These are phyloP conservation scores for Phoma sp. DNA, from an alignment of 2,329 filamentous ascomycete genomes.

Conservation along the genomic window DNA sequence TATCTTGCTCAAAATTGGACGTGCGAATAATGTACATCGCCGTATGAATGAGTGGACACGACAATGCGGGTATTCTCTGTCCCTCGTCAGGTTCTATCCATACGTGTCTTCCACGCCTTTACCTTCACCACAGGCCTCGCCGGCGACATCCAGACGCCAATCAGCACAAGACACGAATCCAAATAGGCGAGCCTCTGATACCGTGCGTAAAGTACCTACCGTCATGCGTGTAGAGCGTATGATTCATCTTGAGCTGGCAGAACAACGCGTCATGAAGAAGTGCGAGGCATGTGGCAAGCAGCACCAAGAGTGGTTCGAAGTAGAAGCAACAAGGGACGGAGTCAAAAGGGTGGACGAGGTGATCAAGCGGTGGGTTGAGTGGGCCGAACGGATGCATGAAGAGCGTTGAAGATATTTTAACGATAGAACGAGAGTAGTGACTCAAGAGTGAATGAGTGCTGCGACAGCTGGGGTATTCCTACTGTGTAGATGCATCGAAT, in stretches of 20 bases:
- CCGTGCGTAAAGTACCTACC: constrained; percentile 75
- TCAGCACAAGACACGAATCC: constrained; percentile 1
- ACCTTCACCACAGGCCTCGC: constrained; percentile 31
- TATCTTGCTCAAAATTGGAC: constrained; percentile 70
- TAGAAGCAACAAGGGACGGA: constrained; percentile 74
- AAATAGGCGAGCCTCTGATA: constrained; percentile 31
- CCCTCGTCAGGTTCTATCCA: constrained; percentile 89
- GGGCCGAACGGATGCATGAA: constrained; percentile 65
- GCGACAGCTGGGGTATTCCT: too few relatives aligned
- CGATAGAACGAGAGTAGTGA: too few relatives aligned
- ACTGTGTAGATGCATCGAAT: too few relatives aligned
- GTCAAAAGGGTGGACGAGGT: constrained; percentile 74
- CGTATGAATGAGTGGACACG: constrained; percentile 91
- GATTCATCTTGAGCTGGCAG: constrained; percentile 85
- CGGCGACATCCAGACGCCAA: constrained; percentile 16
- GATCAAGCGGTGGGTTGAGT: constrained; percentile 83
- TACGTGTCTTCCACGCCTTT: constrained; percentile 60
- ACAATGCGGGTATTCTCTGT: constrained; percentile 89
- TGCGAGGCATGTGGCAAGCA: constrained; percentile 82
- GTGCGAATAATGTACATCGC: constrained; percentile 82
- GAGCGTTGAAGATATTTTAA: not conserved
- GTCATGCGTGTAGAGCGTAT: constrained; percentile 87
- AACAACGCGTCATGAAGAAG: constrained; percentile 62
- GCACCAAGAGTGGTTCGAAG: constrained; percentile 95
- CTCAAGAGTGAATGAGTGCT: too few relatives aligned